These are phyloP conservation scores for Lentinula boryana DNA, from an alignment of 768 basidiomycete species.

Conservation along the genomic window DNA sequence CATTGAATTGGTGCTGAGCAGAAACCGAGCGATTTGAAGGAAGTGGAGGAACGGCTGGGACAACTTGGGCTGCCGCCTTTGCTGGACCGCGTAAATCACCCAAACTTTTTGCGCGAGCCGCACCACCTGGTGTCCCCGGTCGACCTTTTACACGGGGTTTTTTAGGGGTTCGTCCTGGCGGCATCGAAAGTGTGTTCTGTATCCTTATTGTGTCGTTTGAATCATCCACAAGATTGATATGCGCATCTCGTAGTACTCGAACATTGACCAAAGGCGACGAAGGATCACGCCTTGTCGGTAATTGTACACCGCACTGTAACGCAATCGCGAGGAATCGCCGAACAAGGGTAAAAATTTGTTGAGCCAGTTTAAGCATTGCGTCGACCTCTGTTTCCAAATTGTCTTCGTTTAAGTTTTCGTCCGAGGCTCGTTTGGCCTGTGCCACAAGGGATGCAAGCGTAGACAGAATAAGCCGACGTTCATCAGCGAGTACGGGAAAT, in stretches of 20 bases:
- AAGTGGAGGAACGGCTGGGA: slow-evolving; percentile 28
- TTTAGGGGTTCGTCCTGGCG: slow-evolving; percentile 29
- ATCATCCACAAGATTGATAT: slow-evolving; percentile 8
- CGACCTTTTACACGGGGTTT: slow-evolving; percentile 21
- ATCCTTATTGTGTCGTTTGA: slow-evolving; percentile 15
- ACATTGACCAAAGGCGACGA: slow-evolving; percentile 16
- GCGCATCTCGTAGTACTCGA: background rate
- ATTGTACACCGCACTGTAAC: slow-evolving; percentile 66
- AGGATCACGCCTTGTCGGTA: slow-evolving; percentile 45
- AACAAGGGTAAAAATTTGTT: slow-evolving; percentile 77
- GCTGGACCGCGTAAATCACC: slow-evolving; percentile 37
- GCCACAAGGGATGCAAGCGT: slow-evolving; percentile 79
- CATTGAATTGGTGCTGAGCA: slow-evolving; percentile 26
- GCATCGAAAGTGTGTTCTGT: slow-evolving; percentile 7
- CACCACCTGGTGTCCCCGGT: slow-evolving; percentile 19
- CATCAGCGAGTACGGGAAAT: slow-evolving; percentile 61
- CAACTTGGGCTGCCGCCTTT: slow-evolving; percentile 22
- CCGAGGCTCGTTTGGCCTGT: slow-evolving; percentile 66
- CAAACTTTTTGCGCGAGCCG: slow-evolving; percentile 46
- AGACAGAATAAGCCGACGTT: slow-evolving; percentile 77
- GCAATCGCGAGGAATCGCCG: slow-evolving; percentile 74
- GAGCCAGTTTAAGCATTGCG: slow-evolving; percentile 74
- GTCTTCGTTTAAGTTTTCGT: slow-evolving; percentile 39
- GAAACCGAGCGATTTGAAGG: slow-evolving; percentile 20
- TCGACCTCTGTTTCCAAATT: slow-evolving; percentile 53